phyloP scores from a whole-genome alignment of 2,329 filamentous ascomycete species.

The Metarhizium anisopliae region DNA sequence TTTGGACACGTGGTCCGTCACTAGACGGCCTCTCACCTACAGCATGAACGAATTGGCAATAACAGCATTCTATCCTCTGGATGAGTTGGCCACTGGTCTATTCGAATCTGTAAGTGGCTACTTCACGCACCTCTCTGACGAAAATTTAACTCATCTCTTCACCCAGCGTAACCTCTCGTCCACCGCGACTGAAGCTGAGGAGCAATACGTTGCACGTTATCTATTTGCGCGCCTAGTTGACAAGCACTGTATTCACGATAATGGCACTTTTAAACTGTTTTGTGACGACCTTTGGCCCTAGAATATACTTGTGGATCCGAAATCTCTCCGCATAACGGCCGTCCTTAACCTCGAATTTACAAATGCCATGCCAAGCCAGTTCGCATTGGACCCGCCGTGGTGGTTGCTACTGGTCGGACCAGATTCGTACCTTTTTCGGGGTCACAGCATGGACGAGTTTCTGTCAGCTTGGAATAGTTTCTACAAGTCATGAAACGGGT shows the following conservation, averaged over 20 bases:
- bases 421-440: not conserved
- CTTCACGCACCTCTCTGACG: not conserved
- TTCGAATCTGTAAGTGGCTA: not conserved
- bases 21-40: not conserved
- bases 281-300: not conserved
- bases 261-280: not conserved
- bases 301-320: not conserved
- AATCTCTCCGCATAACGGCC: conserved; percentile 45
- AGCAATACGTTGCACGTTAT: not conserved
- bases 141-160: not conserved
- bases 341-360: not conserved
- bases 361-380: not conserved
- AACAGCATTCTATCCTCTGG: not conserved
- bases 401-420: not conserved
- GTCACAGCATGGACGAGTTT: not conserved
- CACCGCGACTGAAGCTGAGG: not conserved
- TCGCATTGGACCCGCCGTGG: not conserved
- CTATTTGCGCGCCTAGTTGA: not conserved
- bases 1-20: not conserved
- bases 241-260: not conserved
- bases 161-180: not conserved
- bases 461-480: not conserved
- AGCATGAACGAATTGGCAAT: not conserved
- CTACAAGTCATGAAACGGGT: not conserved
- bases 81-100: not conserved